Evolutionary conservation across 164 flowering plant species (phyloP), one percentile per base, ranked within the genome.

Genomic region (Magnolia sinica): DNA sequence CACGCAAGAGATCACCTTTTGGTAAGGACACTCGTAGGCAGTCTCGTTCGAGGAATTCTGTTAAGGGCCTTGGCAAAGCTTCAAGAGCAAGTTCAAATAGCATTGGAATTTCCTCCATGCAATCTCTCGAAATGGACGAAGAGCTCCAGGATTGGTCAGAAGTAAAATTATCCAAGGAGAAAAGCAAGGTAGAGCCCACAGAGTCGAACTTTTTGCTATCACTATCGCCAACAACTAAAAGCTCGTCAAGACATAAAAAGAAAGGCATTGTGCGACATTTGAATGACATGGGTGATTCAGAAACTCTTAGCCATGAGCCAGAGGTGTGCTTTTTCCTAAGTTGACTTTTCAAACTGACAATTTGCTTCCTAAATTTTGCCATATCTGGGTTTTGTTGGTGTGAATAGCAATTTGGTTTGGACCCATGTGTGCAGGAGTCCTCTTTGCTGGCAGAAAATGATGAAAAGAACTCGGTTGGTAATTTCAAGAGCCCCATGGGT

Each of bases 1-100:
- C 92, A 79, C 91, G 88, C 16, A 83, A 77, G 64, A 84, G 93
- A 77, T 87, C 91, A 67, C 83, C 86, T 31, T 84, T 85, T 77
- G 73, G 76, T 65, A 72, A 81, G 65, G 83, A 75, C 77, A 77
- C 82, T 86, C 82, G 76, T 80, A 90, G 82, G 70, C 59, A 70
- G 20, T 80, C 86, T 70, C 61, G 13, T 73, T 68, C 87, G 5
- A 77, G 74, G 71, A 84, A 81, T 69, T 31, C 78, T 68, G 58
- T 74, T 9, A 86, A 85, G 80, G 70, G 77, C 66, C 50, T 74
- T 51, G 73, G 52, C 50, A 86, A 77, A 73, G 80, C 74, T 75
- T 82, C 84, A 1, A 68, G 68, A 50, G 80, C 77, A 64, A 72
- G 75, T 59, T 74, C 69, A 1, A 76, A 72, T 73, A 72, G 66